Evolutionary conservation across 2,329 filamentous ascomycete species (phyloP), one percentile per base, ranked within the genome.

Genomic region (Ciborinia camelliae): DNA sequence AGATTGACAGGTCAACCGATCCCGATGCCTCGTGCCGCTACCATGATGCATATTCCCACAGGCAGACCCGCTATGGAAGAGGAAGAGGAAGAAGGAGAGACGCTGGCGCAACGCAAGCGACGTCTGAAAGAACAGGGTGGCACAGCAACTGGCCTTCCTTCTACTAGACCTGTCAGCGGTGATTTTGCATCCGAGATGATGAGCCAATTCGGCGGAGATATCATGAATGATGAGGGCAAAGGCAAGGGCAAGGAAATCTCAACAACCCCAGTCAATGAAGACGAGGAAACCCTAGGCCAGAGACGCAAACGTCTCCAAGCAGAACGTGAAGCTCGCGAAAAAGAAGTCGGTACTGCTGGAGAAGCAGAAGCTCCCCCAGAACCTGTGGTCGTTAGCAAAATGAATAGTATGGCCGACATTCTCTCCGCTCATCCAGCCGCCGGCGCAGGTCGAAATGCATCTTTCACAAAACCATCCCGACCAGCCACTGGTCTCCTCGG

Each of bases 271-370:
- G 65, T 72, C 23, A 80, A 82, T 65, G 81, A 82, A 67, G 89
- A 88, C 69, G 89, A 92, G 70, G 91, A 95, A 74, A 94, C 91
- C 0, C 80, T 95, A 0, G 91, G 90, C 12, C 90, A 94, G 75
- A 86, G 91, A 14, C 86, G 90, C 0, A 86, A 86, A 35, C 84
- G 91, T 32, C 80, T 95, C 1, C 90, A 92, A 74, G 86, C 87
- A 8, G 86, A 88, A 72, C 81, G 81, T 32, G 87, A 90, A 75
- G 87, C 87, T 8, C 83, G 85, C 35, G 83, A 84, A 67, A 78
- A 81, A 50, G 84, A 84, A 68, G 83, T 85, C 75, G 79, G 77
- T 50, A 62, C 47, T 12, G 54, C 23, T 12, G 67, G 52, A 26
- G 64, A 47, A 47, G 43, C 63, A 39, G 54, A 63, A 18, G 55